Percentiles rank a stretch among this genome's conserved stretches.
These are phyloP conservation scores for Rhizopus microsporus DNA, from an alignment of 371 early-diverging fungal genomes.

Conservation along the genomic window DNA sequence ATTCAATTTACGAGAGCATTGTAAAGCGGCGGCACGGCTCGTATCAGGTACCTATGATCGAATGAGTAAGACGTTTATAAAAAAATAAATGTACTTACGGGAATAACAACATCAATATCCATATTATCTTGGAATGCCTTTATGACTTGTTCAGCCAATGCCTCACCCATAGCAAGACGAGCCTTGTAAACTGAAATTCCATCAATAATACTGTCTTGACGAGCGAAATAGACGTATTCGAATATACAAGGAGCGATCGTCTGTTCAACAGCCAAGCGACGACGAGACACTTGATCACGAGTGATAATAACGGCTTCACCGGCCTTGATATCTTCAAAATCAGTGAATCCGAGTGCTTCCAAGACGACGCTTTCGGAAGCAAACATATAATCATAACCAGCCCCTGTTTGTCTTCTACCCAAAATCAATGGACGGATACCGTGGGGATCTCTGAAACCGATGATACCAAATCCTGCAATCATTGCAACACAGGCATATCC, in stretches of 20 bases:
- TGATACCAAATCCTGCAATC: conserved; percentile 92
- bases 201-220: conserved; percentile 97
- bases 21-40: conserved; percentile 90
- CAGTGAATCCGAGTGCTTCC: conserved; percentile 86
- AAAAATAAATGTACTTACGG: conserved; percentile 54
- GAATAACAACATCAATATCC: conserved; percentile 97
- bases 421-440: conserved; percentile 94
- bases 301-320: conserved; percentile 93
- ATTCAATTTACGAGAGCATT: conserved; percentile 83
- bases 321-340: conserved; percentile 85
- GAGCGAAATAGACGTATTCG: conserved; percentile 98
- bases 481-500: conserved; percentile 94
- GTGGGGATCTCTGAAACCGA: conserved; percentile 93
- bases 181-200: conserved; percentile 97
- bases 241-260: conserved; percentile 93
- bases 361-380: conserved; percentile 95
- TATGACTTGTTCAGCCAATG: conserved; percentile 81
- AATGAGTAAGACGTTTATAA: not conserved
- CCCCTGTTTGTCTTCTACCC: conserved; percentile 69
- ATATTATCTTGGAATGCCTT: conserved; percentile 65
- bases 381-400: conserved; percentile 90
- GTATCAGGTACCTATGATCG: conserved; percentile 88
- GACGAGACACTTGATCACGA: conserved; percentile 62
- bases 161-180: conserved; percentile 96
- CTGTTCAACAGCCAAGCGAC: conserved; percentile 60